These are phyloP conservation scores for Picea engelmannii DNA, from an alignment of 83 land plant species.

Conservation along the genomic window DNA sequence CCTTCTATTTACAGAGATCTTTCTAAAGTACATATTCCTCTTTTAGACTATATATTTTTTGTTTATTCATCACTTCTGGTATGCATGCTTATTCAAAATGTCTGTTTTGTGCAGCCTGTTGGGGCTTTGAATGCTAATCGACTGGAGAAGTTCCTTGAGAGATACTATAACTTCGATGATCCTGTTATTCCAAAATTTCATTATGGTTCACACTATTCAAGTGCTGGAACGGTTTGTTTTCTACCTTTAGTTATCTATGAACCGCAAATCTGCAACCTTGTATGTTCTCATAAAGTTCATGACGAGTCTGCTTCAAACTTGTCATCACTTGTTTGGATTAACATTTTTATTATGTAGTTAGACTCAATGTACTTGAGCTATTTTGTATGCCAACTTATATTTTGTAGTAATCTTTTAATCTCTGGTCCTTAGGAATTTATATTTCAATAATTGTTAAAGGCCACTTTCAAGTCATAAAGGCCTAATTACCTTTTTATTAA, in stretches of 20 bases:
- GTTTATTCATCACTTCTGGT: neutral
- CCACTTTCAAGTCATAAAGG: no score
- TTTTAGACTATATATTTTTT: neutral
- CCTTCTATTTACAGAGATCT: conserved; percentile 88
- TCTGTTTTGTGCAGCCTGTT: conserved; percentile 73
- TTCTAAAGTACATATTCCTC: conserved; percentile 63
- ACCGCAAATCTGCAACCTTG: neutral
- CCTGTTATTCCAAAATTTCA: conserved; percentile 97
- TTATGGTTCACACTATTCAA: conserved; percentile 99
- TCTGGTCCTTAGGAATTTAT: no score
- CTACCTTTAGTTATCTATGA: neutral
- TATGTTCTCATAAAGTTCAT: neutral
- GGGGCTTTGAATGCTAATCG: conserved; percentile 92
- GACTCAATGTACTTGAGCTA: no score
- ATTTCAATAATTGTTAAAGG: no score
- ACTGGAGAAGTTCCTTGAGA: conserved; percentile 82
- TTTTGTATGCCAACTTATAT: no score
- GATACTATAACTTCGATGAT: conserved; percentile 95
- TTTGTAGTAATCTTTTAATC: no score
- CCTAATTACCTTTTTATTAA: no score
- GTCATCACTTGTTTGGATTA: neutral
- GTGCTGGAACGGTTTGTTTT: conserved; percentile 90
- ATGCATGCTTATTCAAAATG: neutral
- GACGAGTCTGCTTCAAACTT: neutral
- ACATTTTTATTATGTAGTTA: no score